Base-by-base conservation (phyloP, 2,329 filamentous ascomycete species). In the Elsinoe necatrix region DNA sequence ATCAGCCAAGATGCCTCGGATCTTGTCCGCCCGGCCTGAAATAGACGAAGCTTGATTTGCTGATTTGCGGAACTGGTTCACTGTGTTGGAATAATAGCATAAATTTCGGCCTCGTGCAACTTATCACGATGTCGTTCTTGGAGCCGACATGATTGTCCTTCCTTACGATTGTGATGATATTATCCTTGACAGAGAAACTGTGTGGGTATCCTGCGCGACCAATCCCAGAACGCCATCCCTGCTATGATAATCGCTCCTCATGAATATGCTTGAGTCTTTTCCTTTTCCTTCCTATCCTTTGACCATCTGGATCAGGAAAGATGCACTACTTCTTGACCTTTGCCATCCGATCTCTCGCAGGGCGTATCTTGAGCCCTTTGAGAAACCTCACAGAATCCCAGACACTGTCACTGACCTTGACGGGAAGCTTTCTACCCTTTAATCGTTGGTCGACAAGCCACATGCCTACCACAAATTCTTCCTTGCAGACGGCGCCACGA, bases 361-460 rank as follows among this genome's bases (percentile, higher is more conserved):
- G 23, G 56, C 61, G 59, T 12, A 70, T 60, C 59, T 68, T 68
- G 45, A 71, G 66, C 0, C 76, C 75, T 27, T 64, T 61, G 34
- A 77, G 62, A 0, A 72, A 69, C 50, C 73, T 71, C 4, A 79
- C 86, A 64, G 86, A 89, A 27, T 77, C 78, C 88, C 88, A 93
- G 4, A 92, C 85, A 64, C 85, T 89, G 51, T 85, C 82, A 54
- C 79, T 79, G 8, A 92, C 85, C 64, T 79, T 81, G 12, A 79
- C 73, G 0, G 89, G 88, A 18, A 92, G 75, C 74, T 93, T 93
- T 58, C 87, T 75, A 1, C 88, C 89, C 62, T 86, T 82, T n/a
- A 93, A 72, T 59, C 86, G 75, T 75, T 91, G 87, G 68, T 93
- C 88, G 34, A 93, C 80, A 50, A 93, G 72, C 87, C 88, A 93